Evolutionary conservation across 228 moss, liverwort and hornwort species (phyloP), one percentile per base, ranked within the genome.

Genomic region (Sphagnum magellanicum): DNA sequence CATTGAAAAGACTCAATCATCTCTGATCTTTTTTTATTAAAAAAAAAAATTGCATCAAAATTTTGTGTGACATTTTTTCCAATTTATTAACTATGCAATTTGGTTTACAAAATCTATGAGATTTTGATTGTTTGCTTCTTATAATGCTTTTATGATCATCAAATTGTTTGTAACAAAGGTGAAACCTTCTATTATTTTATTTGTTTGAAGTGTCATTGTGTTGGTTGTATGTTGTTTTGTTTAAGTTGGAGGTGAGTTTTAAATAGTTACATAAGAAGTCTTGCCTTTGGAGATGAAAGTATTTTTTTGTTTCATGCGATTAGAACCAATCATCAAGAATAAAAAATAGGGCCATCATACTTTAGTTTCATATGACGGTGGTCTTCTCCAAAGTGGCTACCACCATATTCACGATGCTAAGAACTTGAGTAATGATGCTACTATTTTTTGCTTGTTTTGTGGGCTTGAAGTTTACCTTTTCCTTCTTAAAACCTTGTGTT

Each of bases 301-400:
- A 62, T 17, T 62, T n/a, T 6, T n/a, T 14, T 13, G 61, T n/a
- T n/a, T 62, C 61, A 14, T 13, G 8, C n/a, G 61, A 62, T 17
- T 13, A 15, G 6, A 13, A 13, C 15, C 6, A 6, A 17, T 62
- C 61, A 62, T 62, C 61, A 14, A n/a, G 61, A 6, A 62, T 6
- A 13, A n/a, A 7, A 17, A 62, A 62, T 17, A 62, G 15, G 15
- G 61, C 14, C 14, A 62, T 14, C 6, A n/a, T n/a, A 5, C 6
- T 5, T 17, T 62, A n/a, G 15, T 62, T n/a, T 15, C 15, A 6
- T 13, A 62, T 6, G 6, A 62, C 15, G 6, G 6, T n/a, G 8
- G 61, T n/a, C 16, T 62, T 62, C 6, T 17, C 6, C 61, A 62
- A 62, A 7, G 61, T 62, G 61, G 61, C 61, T 62, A n/a, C 61